phyloP scores from a whole-genome alignment of 768 basidiomycete species.

The Mrakia blollopis region DNA sequence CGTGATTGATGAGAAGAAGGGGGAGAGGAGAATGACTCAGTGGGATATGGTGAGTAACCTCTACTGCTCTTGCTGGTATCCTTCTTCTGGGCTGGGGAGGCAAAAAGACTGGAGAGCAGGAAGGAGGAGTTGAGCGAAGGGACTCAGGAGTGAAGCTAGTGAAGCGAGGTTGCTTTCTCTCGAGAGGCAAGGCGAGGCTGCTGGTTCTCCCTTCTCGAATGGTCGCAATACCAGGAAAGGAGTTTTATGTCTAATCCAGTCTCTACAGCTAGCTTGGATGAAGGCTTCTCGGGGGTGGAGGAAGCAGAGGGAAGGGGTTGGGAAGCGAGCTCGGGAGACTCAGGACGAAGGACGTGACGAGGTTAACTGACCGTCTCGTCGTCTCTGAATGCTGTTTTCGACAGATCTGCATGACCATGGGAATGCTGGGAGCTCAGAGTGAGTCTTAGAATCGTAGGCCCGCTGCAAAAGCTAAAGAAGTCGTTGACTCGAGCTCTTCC shows the following conservation, averaged over 20 bases:
- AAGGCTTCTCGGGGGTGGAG: too few species aligned
- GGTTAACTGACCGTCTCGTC: neutral
- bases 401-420: slow-evolving; percentile 30
- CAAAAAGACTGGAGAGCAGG: neutral
- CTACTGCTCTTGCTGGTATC: too few species aligned
- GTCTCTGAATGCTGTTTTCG: neutral
- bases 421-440: slow-evolving; percentile 33
- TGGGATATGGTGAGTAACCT: slow-evolving; percentile 13
- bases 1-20: slow-evolving; percentile 5
- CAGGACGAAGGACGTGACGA: neutral
- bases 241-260: too few species aligned
- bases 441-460: too few species aligned
- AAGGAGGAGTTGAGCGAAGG: neutral
- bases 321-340: neutral
- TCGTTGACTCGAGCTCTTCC: neutral
- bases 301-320: too few species aligned
- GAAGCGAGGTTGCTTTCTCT: too few species aligned
- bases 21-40: slow-evolving; percentile 4
- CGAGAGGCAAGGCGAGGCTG: neutral
- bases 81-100: neutral
- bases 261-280: too few species aligned
- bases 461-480: too few species aligned
- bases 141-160: too few species aligned
- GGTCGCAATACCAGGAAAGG: too few species aligned
- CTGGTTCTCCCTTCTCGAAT: neutral